Evolutionary conservation across 176 grass and related monocot genomes (phyloP).

Genomic region (Pontederia paniculata): DNA sequence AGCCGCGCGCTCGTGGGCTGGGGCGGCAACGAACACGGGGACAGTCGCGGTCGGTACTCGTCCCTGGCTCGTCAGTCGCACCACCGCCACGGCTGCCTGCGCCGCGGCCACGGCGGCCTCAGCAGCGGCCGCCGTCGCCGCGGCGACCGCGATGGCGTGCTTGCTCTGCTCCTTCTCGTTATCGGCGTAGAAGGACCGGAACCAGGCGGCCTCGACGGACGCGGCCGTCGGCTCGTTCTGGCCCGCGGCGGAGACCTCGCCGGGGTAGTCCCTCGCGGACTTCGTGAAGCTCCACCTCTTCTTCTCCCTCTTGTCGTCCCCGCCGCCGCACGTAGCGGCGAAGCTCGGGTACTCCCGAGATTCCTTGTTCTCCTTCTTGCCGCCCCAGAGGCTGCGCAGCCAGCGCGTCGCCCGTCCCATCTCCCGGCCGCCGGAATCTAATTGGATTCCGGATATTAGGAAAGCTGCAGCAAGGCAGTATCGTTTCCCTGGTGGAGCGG

Average conservation of each 20-base stretch:
- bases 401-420: constrained; percentile 62
- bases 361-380: constrained; percentile 27
- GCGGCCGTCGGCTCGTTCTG: constrained; percentile 9
- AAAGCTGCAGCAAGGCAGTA: background rate
- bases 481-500: background rate
- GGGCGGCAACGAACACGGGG: background rate
- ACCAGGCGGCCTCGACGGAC: constrained; percentile 33
- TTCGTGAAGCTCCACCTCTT: constrained; percentile 68
- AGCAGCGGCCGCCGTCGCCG: constrained; percentile 51
- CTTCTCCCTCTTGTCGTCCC: constrained; percentile 31
- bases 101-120: constrained; percentile 66
- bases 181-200: constrained; percentile 52
- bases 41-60: background rate
- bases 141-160: constrained; percentile 74
- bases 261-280: constrained; percentile 27
- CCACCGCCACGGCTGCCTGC: constrained; percentile 58
- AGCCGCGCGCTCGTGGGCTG: constrained; percentile 6
- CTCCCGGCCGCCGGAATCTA: constrained; percentile 2
- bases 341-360: constrained; percentile 6
- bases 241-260: background rate
- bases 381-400: constrained; percentile 48
- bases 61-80: constrained; percentile 57
- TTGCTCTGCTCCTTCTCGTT: constrained; percentile 72
- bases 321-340: background rate
- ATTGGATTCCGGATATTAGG: background rate